phyloP scores from a whole-genome alignment of 2,329 filamentous ascomycete species.

The Ceratocystis albifundus region DNA sequence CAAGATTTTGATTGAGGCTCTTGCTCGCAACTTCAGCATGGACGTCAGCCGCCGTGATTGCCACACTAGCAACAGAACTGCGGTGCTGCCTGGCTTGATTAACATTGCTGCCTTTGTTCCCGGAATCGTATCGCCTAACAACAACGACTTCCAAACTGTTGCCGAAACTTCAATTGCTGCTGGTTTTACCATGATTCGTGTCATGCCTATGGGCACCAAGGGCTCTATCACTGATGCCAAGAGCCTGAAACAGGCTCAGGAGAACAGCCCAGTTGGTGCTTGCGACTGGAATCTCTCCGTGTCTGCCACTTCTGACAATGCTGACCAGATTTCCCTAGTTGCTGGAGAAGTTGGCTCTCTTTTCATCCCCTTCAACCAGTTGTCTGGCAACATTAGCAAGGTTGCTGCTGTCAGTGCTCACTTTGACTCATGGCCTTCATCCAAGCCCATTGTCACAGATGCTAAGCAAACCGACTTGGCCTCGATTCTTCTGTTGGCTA shows the following conservation, averaged over 20 bases:
- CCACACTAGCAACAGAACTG: conserved; percentile 74
- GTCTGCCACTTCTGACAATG: conserved; percentile 59
- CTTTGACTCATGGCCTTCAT: conserved; percentile 64
- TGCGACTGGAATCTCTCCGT: conserved; percentile 76
- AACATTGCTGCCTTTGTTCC: conserved; percentile 74
- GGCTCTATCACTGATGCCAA: conserved; percentile 61
- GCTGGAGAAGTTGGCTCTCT: conserved; percentile 64
- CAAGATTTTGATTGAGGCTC: conserved; percentile 90
- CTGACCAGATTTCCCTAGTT: conserved; percentile 61
- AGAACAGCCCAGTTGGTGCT: conserved; percentile 54
- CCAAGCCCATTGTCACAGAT: conserved; percentile 72
- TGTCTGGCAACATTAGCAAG: conserved; percentile 74
- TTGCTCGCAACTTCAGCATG: conserved; percentile 77
- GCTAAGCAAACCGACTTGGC: conserved; percentile 70
- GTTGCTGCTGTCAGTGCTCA: conserved; percentile 68
- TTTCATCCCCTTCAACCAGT: conserved; percentile 72
- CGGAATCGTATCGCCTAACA: conserved; percentile 52
- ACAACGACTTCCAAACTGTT: conserved; percentile 55
- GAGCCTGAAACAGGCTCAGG: conserved; percentile 59
- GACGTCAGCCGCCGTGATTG: conserved; percentile 75
- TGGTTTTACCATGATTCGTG: conserved; percentile 69
- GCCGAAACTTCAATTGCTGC: conserved; percentile 62
- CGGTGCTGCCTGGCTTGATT: conserved; percentile 62
- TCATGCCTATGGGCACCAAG: conserved; percentile 64
- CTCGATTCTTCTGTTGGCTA: conserved; percentile 67